Evolutionary conservation across 441 rosid genomes (phyloP).

Genomic region (Gossypium davidsonii): DNA sequence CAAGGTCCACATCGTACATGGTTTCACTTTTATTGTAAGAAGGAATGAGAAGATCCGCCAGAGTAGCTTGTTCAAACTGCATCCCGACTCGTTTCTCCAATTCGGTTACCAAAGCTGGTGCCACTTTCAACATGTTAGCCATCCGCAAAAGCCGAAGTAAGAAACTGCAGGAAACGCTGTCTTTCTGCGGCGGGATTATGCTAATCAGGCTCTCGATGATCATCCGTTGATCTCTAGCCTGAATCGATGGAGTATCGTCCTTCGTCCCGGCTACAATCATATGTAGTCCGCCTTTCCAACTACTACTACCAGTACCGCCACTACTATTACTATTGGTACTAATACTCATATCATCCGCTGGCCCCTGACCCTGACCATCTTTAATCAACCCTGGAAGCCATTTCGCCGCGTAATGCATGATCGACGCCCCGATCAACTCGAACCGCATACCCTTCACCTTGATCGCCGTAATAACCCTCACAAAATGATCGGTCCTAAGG

Average conservation of each 20-base stretch:
- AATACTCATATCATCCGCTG: conserved; percentile 54
- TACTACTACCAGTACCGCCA: conserved; percentile 36
- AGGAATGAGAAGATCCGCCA: conserved; percentile 80
- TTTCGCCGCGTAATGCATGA: conserved; percentile 73
- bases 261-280: conserved; percentile 62
- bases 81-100: conserved; percentile 92
- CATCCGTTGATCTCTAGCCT: conserved; percentile 80
- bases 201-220: conserved; percentile 82
- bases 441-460: conserved; percentile 94
- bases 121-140: conserved; percentile 78
- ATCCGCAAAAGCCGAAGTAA: conserved; percentile 71
- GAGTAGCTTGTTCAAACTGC: conserved; percentile 88
- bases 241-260: conserved; percentile 53
- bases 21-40: conserved; percentile 58
- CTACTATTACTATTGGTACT: conserved; percentile 45
- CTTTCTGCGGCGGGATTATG: conserved; percentile 88
- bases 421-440: conserved; percentile 71
- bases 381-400: conserved; percentile 77
- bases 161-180: conserved; percentile 80
- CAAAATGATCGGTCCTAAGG: conserved; percentile 84
- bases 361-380: conserved; percentile 34
- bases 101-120: conserved; percentile 81
- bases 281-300: conserved; percentile 92
- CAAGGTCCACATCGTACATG: conserved; percentile 78
- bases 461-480: conserved; percentile 83